Evolutionary conservation across 2,329 filamentous ascomycete species (phyloP), one percentile per base, ranked within the genome.

Genomic region (Exophiala spinifera): DNA sequence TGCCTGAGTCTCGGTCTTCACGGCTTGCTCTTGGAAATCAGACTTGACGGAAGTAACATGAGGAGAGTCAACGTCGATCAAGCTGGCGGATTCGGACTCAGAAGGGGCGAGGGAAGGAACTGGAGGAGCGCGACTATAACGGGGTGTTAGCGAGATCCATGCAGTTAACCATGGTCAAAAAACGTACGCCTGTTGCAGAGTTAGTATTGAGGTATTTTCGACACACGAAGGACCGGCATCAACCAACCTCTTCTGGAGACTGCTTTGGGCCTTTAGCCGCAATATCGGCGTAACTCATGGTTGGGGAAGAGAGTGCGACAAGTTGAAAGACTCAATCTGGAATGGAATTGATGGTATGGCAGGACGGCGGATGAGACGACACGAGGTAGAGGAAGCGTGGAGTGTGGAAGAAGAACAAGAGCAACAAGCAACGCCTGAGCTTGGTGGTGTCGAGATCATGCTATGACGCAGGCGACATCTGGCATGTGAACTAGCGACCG

Each of bases 221-320:
- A 6, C 4, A 31, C 8, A 47, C 56, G 33, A 61, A 60, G 60
- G 56, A 59, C 48, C 52, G 46, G 28, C 34, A 20, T 28, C 25
- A 28, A 67, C 70, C 66, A 66, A 77, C 76, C 56, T 78, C 74
- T 68, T 76, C 70, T 7, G 74, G 69, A 45, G 71, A 67, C 63
- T 78, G 76, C 63, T 74, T 74, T 6, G 74, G 68, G 40, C 74
- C 74, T 60, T 71, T 73, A 43, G 74, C 72, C 50, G 74, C 75
- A 64, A 72, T 73, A 63, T 74, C 69, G 60, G 76, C 75, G 66
- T 78, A 78, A 57, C 74, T 77, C 75, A 77, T 78, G 50, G 46
- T 68, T 56, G 39, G 40, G 20, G 50, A 46, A 25, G 20, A 11
- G 14, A 11, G 23, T 37, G 51, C 34, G 42, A 25, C 10, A 28